These are phyloP conservation scores for Ascochyta fabae DNA, from an alignment of 2,329 filamentous ascomycete genomes.

Conservation along the genomic window DNA sequence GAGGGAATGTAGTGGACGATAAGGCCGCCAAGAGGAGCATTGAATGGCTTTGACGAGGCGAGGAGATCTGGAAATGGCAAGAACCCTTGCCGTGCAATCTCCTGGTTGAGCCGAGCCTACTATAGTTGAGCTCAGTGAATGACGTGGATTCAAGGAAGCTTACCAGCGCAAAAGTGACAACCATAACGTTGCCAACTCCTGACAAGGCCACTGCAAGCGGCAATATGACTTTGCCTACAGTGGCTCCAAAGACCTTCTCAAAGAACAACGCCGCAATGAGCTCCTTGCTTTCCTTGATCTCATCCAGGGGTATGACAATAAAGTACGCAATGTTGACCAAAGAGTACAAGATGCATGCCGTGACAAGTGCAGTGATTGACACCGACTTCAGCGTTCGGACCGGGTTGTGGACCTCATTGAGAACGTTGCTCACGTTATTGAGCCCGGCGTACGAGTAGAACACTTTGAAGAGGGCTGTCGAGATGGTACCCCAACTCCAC, in stretches of 20 bases:
- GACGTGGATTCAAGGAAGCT: conserved; percentile 24
- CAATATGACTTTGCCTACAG: conserved; percentile 63
- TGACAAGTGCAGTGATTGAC: conserved; percentile 64
- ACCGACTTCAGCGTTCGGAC: conserved; percentile 70
- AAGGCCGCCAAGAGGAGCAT: conserved; percentile 70
- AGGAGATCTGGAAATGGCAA: conserved; percentile 67
- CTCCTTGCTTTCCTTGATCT: conserved; percentile 71
- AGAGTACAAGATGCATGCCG: conserved; percentile 69
- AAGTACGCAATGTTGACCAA: conserved; percentile 70
- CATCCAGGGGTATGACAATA: conserved; percentile 69
- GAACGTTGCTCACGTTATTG: conserved; percentile 71
- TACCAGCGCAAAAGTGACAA: conserved; percentile 72
- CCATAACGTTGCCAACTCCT: conserved; percentile 74
- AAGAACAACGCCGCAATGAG: conserved; percentile 74
- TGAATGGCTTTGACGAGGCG: conserved; percentile 70
- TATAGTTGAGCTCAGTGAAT: neutral
- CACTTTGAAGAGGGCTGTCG: conserved; percentile 70
- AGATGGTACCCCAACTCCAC: conserved; percentile 73
- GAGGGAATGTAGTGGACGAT: conserved; percentile 74
- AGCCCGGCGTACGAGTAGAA: conserved; percentile 73
- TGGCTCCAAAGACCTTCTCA: conserved; percentile 65
- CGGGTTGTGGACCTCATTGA: conserved; percentile 74
- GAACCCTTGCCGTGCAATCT: conserved; percentile 74
- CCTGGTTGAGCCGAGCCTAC: conserved; percentile 72
- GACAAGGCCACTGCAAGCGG: conserved; percentile 71